A percentile compares a stretch with the other conserved stretches of the same genome.
Evolutionary conservation across 2,329 filamentous ascomycete species (phyloP).

Genomic region (Verticillium longisporum): DNA sequence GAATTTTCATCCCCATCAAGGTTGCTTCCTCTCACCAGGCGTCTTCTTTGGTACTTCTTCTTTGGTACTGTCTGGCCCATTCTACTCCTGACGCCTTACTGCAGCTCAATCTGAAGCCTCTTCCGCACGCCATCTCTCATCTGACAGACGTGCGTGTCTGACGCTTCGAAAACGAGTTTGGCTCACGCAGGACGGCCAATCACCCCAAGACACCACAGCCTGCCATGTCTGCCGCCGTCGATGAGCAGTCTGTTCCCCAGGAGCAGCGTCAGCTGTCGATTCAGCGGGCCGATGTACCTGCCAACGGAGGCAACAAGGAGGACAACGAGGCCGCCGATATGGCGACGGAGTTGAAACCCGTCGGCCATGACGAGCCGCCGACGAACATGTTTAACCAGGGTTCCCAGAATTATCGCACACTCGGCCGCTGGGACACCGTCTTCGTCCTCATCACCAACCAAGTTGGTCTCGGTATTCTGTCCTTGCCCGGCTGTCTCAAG

Average conservation of each 20-base stretch:
- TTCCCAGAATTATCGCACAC: constrained; percentile 23
- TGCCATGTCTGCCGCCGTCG: background rate
- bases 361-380: background rate
- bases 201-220: background rate
- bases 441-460: constrained; percentile 26
- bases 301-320: background rate
- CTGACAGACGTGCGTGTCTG: background rate
- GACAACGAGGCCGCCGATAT: constrained; percentile 13
- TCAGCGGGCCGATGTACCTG: background rate
- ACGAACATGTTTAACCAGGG: constrained; percentile 21
- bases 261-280: background rate
- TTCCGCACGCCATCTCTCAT: background rate
- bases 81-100: background rate
- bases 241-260: background rate
- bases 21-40: background rate
- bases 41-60: background rate
- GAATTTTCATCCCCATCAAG: background rate
- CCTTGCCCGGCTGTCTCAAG: constrained; percentile 64
- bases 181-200: background rate
- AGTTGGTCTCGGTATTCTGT: constrained; percentile 45
- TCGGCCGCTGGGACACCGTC: constrained; percentile 25
- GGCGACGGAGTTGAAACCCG: background rate
- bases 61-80: background rate
- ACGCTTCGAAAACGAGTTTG: background rate
- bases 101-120: background rate